Evolutionary conservation across 371 early-diverging fungal genomes (phyloP), one percentile per base, ranked within the genome.

Genomic region (Saksenaea oblongispora): DNA sequence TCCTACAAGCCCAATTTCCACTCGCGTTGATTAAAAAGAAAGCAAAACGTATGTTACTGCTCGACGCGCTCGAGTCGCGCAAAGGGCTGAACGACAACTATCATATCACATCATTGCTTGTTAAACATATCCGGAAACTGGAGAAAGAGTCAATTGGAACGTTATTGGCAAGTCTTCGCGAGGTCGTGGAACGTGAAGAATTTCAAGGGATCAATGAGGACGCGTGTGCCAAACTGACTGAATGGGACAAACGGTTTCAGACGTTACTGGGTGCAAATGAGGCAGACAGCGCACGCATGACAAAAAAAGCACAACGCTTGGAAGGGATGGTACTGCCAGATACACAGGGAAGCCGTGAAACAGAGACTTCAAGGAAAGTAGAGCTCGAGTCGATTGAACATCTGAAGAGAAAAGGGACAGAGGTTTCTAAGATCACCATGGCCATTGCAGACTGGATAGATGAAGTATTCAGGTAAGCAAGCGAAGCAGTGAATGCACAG

Each of bases 1-100:
- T 70, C 35, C 64, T 89, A 1, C 88, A 89, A 61, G 58, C 72
- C 13, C 78, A 80, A 35, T 82, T 86, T 60, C 54, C 73, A 0
- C 68, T 76, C 8, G 70, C 76, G 41, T 63, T 82, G 8, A 67
- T 72, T 14, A 56, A 85, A 36, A 68, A 72, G 1, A 82, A 83
- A 59, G 67, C 84, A n/a, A 83, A 76, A 27, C 75, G 84, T 0
- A 74, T 79, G 34, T 51, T 90, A 31, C 75, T 88, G 37, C 71
- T 83, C 14, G 78, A 81, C 62, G 80, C 80, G 1, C 69, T 90
- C 2, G 80, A 83, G 44, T 69, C 73, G 5, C 58, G 47, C 13
- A 63, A 73, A 27, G 73, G 71, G 1, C 58, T 79, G 17, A 58
- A 54, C 3, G 61, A 62, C 1, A 65, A 63, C 14, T 65, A 55